Conservation (phyloP, 2,329 filamentous ascomycete genomes). For the Colletotrichum theobromicola region DNA sequence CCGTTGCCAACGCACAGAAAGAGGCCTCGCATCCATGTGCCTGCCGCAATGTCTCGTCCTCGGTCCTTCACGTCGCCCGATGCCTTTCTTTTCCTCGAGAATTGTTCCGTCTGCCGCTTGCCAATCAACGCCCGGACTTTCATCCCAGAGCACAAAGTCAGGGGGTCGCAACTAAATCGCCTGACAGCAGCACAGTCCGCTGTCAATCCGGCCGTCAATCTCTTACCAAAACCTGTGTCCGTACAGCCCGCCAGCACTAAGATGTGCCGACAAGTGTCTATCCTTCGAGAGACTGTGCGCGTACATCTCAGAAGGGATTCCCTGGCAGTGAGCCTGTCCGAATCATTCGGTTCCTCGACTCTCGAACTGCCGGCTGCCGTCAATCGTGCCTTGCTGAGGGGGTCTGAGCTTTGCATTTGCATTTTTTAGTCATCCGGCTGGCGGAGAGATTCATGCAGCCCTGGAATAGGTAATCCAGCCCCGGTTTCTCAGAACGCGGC, state of each 20-base stretch:
- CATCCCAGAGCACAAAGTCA: neutral
- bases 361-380: slow-evolving; percentile 13
- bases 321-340: neutral
- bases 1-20: neutral
- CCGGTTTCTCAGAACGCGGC: neutral
- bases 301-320: neutral
- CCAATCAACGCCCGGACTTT: neutral
- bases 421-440: neutral
- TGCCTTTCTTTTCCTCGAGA: neutral
- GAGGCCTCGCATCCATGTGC: neutral
- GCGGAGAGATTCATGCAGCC: neutral
- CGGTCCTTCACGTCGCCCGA: neutral
- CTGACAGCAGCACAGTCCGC: neutral
- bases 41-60: neutral
- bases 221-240: neutral
- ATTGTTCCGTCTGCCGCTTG: neutral
- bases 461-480: neutral
- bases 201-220: neutral
- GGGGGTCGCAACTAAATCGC: neutral
- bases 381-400: neutral
- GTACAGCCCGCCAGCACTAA: neutral
- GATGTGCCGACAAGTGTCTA: slow-evolving; percentile 8
- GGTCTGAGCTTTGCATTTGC: neutral
- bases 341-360: neutral
- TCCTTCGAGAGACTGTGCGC: slow-evolving; percentile 11